Conservation (phyloP, 108 stramenopile species). For the Fistulifera solaris region DNA sequence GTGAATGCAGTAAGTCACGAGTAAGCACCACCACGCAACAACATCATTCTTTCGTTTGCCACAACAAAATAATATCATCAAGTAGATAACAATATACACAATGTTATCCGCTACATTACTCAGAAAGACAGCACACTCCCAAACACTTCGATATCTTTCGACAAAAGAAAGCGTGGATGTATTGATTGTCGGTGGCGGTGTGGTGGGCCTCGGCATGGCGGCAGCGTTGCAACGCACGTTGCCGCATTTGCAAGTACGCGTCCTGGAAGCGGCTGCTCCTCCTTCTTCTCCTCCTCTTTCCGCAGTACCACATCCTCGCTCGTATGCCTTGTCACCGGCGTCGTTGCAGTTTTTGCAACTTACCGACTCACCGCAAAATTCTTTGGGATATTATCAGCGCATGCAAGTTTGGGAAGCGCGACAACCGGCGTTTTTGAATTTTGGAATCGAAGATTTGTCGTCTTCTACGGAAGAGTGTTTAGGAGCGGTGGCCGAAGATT, state of each 20-base stretch:
- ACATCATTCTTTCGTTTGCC: too few relatives aligned
- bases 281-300: conserved; percentile 13
- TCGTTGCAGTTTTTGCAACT: conserved; percentile 40
- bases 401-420: conserved; percentile 88
- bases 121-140: too few relatives aligned
- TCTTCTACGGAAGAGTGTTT: conserved; percentile 32
- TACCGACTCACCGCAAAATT: background rate
- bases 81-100: too few relatives aligned
- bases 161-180: conserved; percentile 25
- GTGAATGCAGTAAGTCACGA: too few relatives aligned
- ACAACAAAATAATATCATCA: too few relatives aligned
- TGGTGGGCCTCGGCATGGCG: conserved; percentile 60
- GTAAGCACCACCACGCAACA: too few relatives aligned
- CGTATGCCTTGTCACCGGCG: conserved; percentile 73
- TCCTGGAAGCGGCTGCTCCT: conserved; percentile 36
- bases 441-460: conserved; percentile 52
- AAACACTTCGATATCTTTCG: too few relatives aligned
- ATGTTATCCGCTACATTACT: too few relatives aligned
- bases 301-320: conserved; percentile 56
- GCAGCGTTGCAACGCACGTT: conserved; percentile 29
- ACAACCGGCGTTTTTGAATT: conserved; percentile 59
- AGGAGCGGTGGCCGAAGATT: conserved; percentile 71
- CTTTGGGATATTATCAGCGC: conserved; percentile 47
- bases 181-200: conserved; percentile 71
- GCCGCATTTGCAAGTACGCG: conserved; percentile 18